Base-by-base conservation (phyloP, 2,329 filamentous ascomycete genomes). In the Diaporthe sp. region DNA sequence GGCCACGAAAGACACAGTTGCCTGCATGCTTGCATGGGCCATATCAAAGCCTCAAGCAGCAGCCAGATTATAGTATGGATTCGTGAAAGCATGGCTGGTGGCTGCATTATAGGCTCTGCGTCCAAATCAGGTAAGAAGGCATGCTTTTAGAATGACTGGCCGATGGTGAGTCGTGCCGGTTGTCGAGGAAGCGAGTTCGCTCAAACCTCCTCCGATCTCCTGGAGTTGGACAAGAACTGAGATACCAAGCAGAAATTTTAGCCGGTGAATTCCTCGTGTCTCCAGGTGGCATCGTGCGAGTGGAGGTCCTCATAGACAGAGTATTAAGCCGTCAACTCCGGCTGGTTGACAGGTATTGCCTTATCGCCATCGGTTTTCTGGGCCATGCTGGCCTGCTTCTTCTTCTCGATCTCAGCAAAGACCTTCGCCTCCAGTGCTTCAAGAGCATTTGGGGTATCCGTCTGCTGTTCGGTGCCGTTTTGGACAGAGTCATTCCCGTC, bases 401-500 rank as follows among this genome's bases (percentile, higher is more conserved):
- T 55, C 22, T 72, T 57, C 35, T 35, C 71, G 3, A 52, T 25
- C 47, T 73, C 71, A 35, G 57, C 57, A 42, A 58, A 64, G 25
- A 72, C 28, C 8, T 71, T 67, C 12, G 69, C 52, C 15, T 68
- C 60, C 22, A 47, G 17, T 8, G 70, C 72, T 55, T 47, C 67
- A 3, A 64, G 25, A 1, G 67, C 52, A 17, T 45, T 55, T 8
- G n/a, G 25, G 25, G 38, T 52, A 19, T 47, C 68, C 6, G 68
- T 52, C 33, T 71, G 69, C 35, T 60, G 33, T n/a, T 64, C 38
- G 30, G 33, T 30, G 28, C 57, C 70, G 35, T 64, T 64, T 25
- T 54, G 57, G 15, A 35, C 17, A 19, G 45, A 40, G 47, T 28
- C 45, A 13, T 68, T 68, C 2, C 64, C 64, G 33, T 55, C 57